Conservation (phyloP, 768 basidiomycete genomes). For the Leccinum variicolor region DNA sequence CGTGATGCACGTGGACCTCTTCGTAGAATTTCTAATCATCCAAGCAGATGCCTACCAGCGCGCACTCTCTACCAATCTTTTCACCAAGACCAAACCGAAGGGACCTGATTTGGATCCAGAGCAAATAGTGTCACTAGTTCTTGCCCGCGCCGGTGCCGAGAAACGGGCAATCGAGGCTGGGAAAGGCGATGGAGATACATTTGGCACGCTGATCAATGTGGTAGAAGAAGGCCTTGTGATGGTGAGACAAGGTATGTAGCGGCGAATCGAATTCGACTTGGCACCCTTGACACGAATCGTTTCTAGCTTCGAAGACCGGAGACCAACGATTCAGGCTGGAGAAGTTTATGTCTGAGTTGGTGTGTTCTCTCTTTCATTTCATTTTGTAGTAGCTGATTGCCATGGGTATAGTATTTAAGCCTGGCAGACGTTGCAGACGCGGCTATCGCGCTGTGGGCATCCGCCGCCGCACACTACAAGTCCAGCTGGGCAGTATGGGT, state of each 20-base stretch:
- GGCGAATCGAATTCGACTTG: not conserved
- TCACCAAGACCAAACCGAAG: slow-evolving; percentile 34
- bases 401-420: slow-evolving; percentile 40
- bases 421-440: slow-evolving; percentile 48
- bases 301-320: slow-evolving; percentile 57
- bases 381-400: not conserved
- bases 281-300: not conserved
- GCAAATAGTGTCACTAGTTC: slow-evolving; percentile 57
- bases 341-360: slow-evolving; percentile 74
- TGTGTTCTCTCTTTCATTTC: slow-evolving; percentile 37
- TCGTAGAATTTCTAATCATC: slow-evolving; percentile 5
- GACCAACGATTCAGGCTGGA: slow-evolving; percentile 81
- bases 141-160: slow-evolving; percentile 65
- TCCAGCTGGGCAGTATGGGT: slow-evolving; percentile 75
- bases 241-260: slow-evolving; percentile 51
- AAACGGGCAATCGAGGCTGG: slow-evolving; percentile 50
- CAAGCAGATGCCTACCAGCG: slow-evolving; percentile 52
- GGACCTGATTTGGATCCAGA: slow-evolving; percentile 48
- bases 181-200: slow-evolving; percentile 47
- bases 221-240: slow-evolving; percentile 63
- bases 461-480: slow-evolving; percentile 63
- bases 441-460: slow-evolving; percentile 61
- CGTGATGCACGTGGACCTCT: not conserved
- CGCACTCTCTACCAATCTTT: slow-evolving; percentile 51
- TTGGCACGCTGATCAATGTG: slow-evolving; percentile 51